These are phyloP conservation scores for Actinomortierella ambigua DNA, from an alignment of 371 early-diverging fungal genomes.

Conservation along the genomic window DNA sequence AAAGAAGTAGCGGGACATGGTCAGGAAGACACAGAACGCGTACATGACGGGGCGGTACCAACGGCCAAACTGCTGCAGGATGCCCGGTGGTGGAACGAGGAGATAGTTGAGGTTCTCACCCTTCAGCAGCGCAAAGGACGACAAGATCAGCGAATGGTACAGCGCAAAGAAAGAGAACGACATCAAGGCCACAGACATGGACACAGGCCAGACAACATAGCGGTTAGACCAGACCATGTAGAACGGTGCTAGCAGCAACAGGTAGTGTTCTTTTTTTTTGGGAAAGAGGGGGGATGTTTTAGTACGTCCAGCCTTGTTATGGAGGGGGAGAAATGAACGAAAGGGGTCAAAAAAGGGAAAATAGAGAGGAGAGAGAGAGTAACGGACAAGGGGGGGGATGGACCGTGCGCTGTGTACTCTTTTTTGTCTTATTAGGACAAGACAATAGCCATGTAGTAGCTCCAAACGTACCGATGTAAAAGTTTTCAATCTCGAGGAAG, in stretches of 20 bases:
- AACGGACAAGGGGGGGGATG: not conserved
- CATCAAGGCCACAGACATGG: constrained; percentile 53
- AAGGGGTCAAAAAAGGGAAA: not conserved
- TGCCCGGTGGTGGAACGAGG: constrained; percentile 62
- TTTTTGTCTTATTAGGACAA: not conserved
- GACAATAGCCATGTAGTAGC: not conserved
- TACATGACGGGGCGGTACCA: constrained; percentile 52
- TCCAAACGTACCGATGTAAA: constrained; percentile 68
- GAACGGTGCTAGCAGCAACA: constrained; percentile 58
- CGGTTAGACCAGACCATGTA: constrained; percentile 65
- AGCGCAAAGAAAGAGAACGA: constrained; percentile 63
- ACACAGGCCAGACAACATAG: constrained; percentile 59
- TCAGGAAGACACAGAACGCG: constrained; percentile 38
- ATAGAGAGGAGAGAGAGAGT: not conserved
- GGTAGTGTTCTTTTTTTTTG: constrained; percentile 59
- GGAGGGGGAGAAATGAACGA: no score
- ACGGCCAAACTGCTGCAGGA: constrained; percentile 39
- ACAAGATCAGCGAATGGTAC: constrained; percentile 60
- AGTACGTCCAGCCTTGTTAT: not conserved
- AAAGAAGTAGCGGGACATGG: constrained; percentile 41
- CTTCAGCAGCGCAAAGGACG: constrained; percentile 54
- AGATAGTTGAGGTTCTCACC: constrained; percentile 67
- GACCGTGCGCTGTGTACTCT: not conserved
- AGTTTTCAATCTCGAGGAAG: constrained; percentile 62
- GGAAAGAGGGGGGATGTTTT: no score